Percentiles rank a stretch among this genome's conserved stretches.
Evolutionary conservation across 139 green algal species (phyloP).

Genomic region (Haematococcus lacustris): DNA sequence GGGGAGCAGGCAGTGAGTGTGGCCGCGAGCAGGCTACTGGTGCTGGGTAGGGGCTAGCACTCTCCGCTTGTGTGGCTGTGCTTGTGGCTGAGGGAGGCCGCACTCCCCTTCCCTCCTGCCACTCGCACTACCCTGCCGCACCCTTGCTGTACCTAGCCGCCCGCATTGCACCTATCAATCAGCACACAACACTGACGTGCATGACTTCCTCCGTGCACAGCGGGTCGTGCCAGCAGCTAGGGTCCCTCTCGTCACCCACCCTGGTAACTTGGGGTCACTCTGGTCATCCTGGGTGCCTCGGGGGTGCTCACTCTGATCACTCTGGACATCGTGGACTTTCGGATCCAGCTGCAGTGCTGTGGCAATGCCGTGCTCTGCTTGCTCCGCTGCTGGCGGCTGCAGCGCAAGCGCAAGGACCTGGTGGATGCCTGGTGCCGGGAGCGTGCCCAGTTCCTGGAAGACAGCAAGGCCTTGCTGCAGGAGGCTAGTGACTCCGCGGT

Average conservation of each 20-base stretch:
- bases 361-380: neutral
- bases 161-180: no score
- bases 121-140: no score
- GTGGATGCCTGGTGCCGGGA: constrained; percentile 16
- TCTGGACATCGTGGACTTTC: neutral
- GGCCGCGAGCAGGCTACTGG: neutral
- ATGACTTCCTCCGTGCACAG: no score
- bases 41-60: neutral
- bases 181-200: no score
- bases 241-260: no score
- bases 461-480: constrained; percentile 19
- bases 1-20: neutral
- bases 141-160: no score
- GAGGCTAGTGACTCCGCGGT: constrained; percentile 12
- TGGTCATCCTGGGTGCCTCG: neutral
- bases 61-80: neutral
- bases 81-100: neutral
- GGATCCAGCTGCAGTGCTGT: neutral
- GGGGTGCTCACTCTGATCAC: no score
- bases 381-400: neutral
- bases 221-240: no score
- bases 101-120: no score
- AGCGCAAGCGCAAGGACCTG: constrained; percentile 15
- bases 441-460: constrained; percentile 19
- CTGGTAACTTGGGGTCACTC: no score